Evolutionary conservation across 805 yeast genomes (phyloP), one percentile per base, ranked within the genome.

Genomic region (Scheffersomyces ergatensis): DNA sequence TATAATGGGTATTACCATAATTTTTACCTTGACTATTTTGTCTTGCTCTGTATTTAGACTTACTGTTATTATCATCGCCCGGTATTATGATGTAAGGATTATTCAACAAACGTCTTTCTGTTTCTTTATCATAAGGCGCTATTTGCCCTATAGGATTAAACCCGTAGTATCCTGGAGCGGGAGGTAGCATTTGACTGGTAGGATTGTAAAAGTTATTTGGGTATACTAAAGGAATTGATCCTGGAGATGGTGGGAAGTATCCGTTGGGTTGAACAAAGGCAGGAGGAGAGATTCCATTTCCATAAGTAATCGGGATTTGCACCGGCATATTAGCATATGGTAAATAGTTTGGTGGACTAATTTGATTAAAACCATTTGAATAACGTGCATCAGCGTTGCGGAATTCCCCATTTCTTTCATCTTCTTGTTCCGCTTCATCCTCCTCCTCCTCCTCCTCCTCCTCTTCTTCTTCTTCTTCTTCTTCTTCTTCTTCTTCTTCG

Each of bases 81-180:
- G 63, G 64, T 20, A 58, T 44, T 25, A 59, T 57, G 14, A 58
- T 58, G 43, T 57, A 58, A 2, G 63, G 63, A 30, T 59, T 59
- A 45, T 59, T 59, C 37, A 58, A 46, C 30, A 58, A 39, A 29
- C 53, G 46, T 38, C 63, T 39, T 39, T 58, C 60, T 12, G 59
- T 53, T 27, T 57, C 63, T 40, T 51, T 55, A 33, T 58, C 62
- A 36, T 53, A 54, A 12, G 45, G 46, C 3, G 49, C 47, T n/a
- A 8, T 17, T n/a, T 9, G 11, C 5, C 18, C 8, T n/a, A 6
- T 3, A 5, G 24, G 17, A 12, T 15, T 25, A 12, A 8, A 17
- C 9, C 34, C 34, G 14, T 19, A 18, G 25, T 34, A 34, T n/a
- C 24, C 19, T 12, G 26, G 26, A 14, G 19, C 27, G 8, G 41